Evolutionary conservation across 768 basidiomycete genomes (phyloP).

Genomic region (Podaxis sp.): DNA sequence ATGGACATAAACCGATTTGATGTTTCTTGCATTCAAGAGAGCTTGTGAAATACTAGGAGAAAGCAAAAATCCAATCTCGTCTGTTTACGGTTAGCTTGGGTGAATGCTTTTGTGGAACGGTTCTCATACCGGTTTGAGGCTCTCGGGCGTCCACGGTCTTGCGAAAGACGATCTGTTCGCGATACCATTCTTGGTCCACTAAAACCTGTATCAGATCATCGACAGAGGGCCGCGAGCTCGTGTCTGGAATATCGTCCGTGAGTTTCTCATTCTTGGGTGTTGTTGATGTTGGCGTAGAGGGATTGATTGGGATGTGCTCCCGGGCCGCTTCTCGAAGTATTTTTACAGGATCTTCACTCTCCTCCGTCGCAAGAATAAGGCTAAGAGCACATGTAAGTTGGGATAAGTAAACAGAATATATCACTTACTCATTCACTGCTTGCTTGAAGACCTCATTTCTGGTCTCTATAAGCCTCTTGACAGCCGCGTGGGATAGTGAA

Average conservation of each 20-base stretch:
- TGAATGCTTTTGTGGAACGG: not conserved
- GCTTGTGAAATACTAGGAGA: slow-evolving; percentile 57
- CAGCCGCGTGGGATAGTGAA: slow-evolving; percentile 51
- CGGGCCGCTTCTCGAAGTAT: slow-evolving; percentile 66
- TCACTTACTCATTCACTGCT: slow-evolving; percentile 65
- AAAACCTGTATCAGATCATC: slow-evolving; percentile 58
- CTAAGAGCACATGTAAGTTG: slow-evolving; percentile 30
- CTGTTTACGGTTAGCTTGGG: slow-evolving; percentile 25
- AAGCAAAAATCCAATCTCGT: slow-evolving; percentile 51
- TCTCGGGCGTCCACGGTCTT: slow-evolving; percentile 52
- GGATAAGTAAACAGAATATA: not conserved
- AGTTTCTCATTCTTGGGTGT: not conserved
- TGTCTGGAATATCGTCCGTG: slow-evolving; percentile 28
- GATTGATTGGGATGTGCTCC: slow-evolving; percentile 71
- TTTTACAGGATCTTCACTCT: slow-evolving; percentile 56
- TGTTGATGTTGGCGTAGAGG: slow-evolving; percentile 28
- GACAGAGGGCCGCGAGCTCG: slow-evolving; percentile 56
- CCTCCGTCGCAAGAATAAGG: slow-evolving; percentile 52
- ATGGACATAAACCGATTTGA: slow-evolving; percentile 62
- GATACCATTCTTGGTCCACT: slow-evolving; percentile 59
- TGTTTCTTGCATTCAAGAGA: slow-evolving; percentile 55
- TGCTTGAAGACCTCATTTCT: slow-evolving; percentile 62
- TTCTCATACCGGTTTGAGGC: slow-evolving; percentile 47
- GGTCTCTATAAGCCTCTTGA: slow-evolving; percentile 69
- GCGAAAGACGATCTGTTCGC: slow-evolving; percentile 62